These are phyloP conservation scores for Kurtzmaniella quercitrusa DNA, from an alignment of 1,139 yeast genomes.

Conservation along the genomic window DNA sequence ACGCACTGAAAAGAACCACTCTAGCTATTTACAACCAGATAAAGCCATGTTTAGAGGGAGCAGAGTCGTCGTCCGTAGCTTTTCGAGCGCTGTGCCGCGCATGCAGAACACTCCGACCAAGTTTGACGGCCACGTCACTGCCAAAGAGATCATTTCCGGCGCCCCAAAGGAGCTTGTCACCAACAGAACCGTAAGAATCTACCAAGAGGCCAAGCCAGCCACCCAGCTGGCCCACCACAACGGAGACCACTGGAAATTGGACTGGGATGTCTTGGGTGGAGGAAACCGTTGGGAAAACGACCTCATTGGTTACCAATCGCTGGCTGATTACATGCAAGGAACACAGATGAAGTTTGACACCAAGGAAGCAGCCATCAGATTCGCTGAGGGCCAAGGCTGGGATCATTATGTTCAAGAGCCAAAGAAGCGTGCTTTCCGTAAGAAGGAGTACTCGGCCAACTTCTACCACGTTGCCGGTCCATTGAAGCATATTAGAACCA, in stretches of 20 bases:
- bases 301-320: constrained; percentile 78
- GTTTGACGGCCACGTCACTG: constrained; percentile 9
- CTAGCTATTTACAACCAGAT: neutral
- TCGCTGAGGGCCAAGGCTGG: constrained; percentile 87
- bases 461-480: constrained; percentile 69
- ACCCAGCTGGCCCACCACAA: constrained; percentile 70
- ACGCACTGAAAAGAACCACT: neutral
- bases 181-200: constrained; percentile 71
- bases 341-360: constrained; percentile 73
- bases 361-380: constrained; percentile 72
- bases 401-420: constrained; percentile 82
- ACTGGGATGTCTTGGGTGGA: constrained; percentile 77
- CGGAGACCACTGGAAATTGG: constrained; percentile 65
- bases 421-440: constrained; percentile 64
- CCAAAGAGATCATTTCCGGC: constrained; percentile 69
- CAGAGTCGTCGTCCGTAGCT: constrained; percentile 1
- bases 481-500: constrained; percentile 79
- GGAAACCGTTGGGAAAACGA: constrained; percentile 91
- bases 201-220: constrained; percentile 73
- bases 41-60: constrained; percentile 2
- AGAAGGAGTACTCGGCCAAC: constrained; percentile 72
- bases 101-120: constrained; percentile 2
- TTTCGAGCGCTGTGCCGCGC: constrained; percentile 1
- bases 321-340: constrained; percentile 84
- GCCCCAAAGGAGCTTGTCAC: constrained; percentile 68